These are phyloP conservation scores for Globisporangium splendens DNA, from an alignment of 352 stramenopile species.

Conservation along the genomic window DNA sequence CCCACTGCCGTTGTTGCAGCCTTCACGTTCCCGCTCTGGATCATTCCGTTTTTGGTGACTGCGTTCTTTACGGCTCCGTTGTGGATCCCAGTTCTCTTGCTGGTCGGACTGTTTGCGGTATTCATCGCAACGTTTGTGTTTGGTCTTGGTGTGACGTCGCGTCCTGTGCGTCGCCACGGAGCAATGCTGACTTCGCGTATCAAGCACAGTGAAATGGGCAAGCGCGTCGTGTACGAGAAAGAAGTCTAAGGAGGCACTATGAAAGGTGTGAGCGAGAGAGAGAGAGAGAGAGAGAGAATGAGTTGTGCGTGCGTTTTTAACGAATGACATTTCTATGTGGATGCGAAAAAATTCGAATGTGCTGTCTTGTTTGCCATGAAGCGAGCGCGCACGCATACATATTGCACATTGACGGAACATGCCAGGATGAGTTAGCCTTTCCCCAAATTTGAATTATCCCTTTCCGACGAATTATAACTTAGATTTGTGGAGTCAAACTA, in stretches of 20 bases:
- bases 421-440: not conserved
- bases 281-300: not conserved
- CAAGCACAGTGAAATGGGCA: conserved; percentile 78
- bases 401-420: not conserved
- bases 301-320: no score
- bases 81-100: conserved; percentile 66
- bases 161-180: conserved; percentile 72
- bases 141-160: conserved; percentile 71
- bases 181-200: conserved; percentile 67
- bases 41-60: conserved; percentile 70
- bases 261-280: no score
- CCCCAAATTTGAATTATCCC: not conserved
- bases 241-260: conserved; percentile 28
- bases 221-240: conserved; percentile 86
- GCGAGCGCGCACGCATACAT: not conserved
- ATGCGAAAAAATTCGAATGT: not conserved
- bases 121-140: conserved; percentile 72
- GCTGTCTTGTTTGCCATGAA: not conserved
- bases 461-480: not conserved
- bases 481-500: not conserved
- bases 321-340: not conserved
- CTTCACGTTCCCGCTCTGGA: conserved; percentile 85
- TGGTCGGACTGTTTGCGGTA: conserved; percentile 59
- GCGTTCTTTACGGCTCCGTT: conserved; percentile 78
- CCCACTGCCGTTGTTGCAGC: conserved; percentile 61